Conservation (phyloP, 2,329 filamentous ascomycete species). For the Diaporthe ampelina region DNA sequence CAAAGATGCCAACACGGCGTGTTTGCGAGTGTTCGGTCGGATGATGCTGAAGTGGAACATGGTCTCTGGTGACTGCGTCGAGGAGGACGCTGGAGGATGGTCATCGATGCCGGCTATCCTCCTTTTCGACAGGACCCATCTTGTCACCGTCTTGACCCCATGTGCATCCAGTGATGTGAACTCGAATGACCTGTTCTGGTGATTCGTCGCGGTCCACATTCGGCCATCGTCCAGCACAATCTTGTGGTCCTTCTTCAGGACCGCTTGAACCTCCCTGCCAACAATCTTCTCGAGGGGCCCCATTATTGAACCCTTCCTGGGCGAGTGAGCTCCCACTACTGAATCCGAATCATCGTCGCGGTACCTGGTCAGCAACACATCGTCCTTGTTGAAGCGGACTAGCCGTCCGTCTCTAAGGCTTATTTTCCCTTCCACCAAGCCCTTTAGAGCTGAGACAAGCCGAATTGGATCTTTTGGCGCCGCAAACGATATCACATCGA, state of each 20-base stretch:
- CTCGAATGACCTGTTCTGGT: conserved; percentile 27
- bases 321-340: background rate
- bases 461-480: conserved; percentile 32
- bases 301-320: conserved; percentile 8
- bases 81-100: background rate
- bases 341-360: background rate
- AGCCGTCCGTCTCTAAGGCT: conserved; percentile 9
- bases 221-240: conserved; percentile 32
- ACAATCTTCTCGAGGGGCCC: conserved; percentile 11
- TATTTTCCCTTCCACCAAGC: conserved; percentile 27
- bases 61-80: background rate
- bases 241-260: conserved; percentile 27
- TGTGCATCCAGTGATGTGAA: conserved; percentile 18
- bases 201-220: conserved; percentile 16
- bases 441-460: conserved; percentile 33
- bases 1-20: conserved; percentile 36
- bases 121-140: conserved; percentile 30
- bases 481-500: conserved; percentile 36
- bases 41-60: conserved; percentile 38
- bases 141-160: background rate
- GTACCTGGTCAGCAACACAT: conserved; percentile 22
- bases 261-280: conserved; percentile 12
- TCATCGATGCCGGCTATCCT: conserved; percentile 8
- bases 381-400: conserved; percentile 29
- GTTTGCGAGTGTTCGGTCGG: conserved; percentile 24